phyloP scores from a whole-genome alignment of 2,329 filamentous ascomycete genomes.

The Monilinia fructicola region DNA sequence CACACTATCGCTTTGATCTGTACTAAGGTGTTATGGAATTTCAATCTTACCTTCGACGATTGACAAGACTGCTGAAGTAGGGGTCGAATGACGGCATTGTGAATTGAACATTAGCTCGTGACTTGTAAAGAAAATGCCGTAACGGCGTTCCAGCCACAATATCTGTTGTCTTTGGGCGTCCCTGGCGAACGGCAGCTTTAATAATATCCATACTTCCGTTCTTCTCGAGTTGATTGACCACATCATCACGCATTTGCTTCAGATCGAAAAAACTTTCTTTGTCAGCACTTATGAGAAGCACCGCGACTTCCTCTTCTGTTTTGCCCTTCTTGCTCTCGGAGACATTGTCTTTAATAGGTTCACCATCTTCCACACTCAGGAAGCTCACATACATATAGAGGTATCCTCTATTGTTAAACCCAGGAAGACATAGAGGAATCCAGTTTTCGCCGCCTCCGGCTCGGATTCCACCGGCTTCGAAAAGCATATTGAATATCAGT shows the following conservation, averaged over 20 bases:
- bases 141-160: constrained; percentile 78
- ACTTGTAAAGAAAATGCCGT: constrained; percentile 95
- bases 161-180: constrained; percentile 69
- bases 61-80: constrained; percentile 59
- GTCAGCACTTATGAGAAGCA: constrained; percentile 87
- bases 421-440: constrained; percentile 93
- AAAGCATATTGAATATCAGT: constrained; percentile 98
- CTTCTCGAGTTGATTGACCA: constrained; percentile 68
- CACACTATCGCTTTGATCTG: background rate
- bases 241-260: constrained; percentile 67
- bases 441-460: constrained; percentile 94
- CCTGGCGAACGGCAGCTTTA: constrained; percentile 65
- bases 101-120: constrained; percentile 90
- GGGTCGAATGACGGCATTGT: constrained; percentile 81
- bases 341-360: constrained; percentile 62
- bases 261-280: constrained; percentile 93
- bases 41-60: constrained; percentile 57
- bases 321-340: constrained; percentile 50
- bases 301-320: constrained; percentile 76
- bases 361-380: constrained; percentile 60
- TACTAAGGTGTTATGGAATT: constrained; percentile 22
- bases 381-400: constrained; percentile 99
- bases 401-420: constrained; percentile 95
- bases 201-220: constrained; percentile 76
- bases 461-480: constrained; percentile 89